Conservation (phyloP, 441 rosid genomes). For the Jatropha podagrica region DNA sequence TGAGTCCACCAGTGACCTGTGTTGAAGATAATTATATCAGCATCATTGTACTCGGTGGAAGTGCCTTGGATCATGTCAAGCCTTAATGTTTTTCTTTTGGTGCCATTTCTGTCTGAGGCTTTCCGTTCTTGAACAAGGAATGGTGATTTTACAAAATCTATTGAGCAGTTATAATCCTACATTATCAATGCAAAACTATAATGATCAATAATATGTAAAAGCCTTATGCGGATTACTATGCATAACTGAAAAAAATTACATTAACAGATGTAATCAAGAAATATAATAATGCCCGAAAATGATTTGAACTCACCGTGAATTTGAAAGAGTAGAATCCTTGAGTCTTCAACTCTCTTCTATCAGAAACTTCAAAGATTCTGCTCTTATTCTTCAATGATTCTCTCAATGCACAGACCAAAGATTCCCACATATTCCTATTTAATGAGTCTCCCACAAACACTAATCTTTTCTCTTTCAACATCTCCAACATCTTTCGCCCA, state of each 20-base stretch:
- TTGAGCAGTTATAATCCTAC: slow-evolving; percentile 62
- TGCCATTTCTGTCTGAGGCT: slow-evolving; percentile 33
- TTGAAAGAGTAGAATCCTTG: slow-evolving; percentile 57
- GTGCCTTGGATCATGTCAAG: slow-evolving; percentile 56
- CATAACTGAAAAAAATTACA: too few species aligned
- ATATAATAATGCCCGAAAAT: not conserved
- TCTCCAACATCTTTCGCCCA: slow-evolving; percentile 57
- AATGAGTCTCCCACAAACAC: slow-evolving; percentile 77
- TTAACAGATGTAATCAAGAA: not conserved
- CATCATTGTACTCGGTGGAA: slow-evolving; percentile 51
- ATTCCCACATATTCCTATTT: slow-evolving; percentile 85
- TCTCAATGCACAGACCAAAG: slow-evolving; percentile 64
- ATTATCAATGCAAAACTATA: slow-evolving; percentile 12
- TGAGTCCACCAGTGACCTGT: slow-evolving; percentile 96
- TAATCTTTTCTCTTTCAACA: slow-evolving; percentile 56
- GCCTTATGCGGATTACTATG: too few species aligned
- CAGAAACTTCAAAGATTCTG: slow-evolving; percentile 55
- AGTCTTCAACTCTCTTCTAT: slow-evolving; percentile 44
- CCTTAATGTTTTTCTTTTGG: slow-evolving; percentile 54
- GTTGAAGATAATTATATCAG: slow-evolving; percentile 67
- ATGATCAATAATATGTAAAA: not conserved
- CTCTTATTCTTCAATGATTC: slow-evolving; percentile 50
- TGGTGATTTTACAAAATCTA: slow-evolving; percentile 65
- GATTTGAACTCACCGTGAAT: slow-evolving; percentile 40
- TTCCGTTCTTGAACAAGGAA: slow-evolving; percentile 74